Conservation (phyloP, 2,329 filamentous ascomycete genomes). For the Bipolaris bicolor region DNA sequence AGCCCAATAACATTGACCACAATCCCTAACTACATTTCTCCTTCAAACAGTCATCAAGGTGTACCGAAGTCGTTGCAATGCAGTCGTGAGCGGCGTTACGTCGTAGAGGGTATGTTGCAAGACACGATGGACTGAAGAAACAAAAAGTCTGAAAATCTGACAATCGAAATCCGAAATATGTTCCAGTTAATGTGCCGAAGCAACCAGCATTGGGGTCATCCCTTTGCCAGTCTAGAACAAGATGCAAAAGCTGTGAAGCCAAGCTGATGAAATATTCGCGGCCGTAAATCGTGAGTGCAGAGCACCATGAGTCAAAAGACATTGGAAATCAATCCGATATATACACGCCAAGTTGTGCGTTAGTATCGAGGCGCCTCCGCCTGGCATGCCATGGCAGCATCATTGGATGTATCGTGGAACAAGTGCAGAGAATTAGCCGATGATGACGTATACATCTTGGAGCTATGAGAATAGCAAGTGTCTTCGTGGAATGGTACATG, state of each 20-base stretch:
- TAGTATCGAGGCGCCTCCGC: background rate
- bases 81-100: constrained; percentile 34
- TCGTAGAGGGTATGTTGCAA: constrained; percentile 37
- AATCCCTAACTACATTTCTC: constrained; percentile 17
- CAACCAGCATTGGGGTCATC: constrained; percentile 10
- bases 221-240: constrained; percentile 19
- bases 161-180: constrained; percentile 3
- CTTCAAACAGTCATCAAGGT: constrained; percentile 22
- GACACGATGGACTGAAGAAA: constrained; percentile 13
- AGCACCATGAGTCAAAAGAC: background rate
- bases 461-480: constrained; percentile 6
- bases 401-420: constrained; percentile 19
- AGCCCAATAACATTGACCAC: background rate
- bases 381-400: constrained; percentile 8
- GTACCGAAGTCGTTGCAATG: constrained; percentile 25
- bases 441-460: constrained; percentile 6
- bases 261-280: constrained; percentile 6
- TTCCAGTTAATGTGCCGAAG: constrained; percentile 24
- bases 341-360: background rate
- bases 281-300: constrained; percentile 12
- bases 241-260: background rate
- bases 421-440: constrained; percentile 1
- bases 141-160: constrained; percentile 1
- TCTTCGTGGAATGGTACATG: constrained; percentile 5
- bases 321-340: background rate